Evolutionary conservation across 441 rosid genomes (phyloP).

Genomic region (Brassica balearica): DNA sequence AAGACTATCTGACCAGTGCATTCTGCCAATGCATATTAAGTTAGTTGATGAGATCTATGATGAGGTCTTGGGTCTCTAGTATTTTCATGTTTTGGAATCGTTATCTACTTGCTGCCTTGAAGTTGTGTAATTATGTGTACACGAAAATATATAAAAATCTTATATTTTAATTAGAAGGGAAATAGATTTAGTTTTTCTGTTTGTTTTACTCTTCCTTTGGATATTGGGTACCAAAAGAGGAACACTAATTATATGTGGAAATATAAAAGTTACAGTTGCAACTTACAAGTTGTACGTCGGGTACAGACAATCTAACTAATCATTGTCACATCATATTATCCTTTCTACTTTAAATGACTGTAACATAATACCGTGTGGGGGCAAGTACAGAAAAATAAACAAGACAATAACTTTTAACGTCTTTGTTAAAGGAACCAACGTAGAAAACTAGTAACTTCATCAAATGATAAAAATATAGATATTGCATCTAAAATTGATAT

Average conservation of each 20-base stretch:
- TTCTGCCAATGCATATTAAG: too few species aligned
- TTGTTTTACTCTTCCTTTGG: neutral
- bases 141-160: neutral
- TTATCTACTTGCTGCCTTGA: too few species aligned
- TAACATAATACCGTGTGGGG: conserved; percentile 44
- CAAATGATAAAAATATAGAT: neutral
- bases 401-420: conserved; percentile 11
- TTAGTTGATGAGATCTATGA: too few species aligned
- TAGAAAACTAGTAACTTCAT: conserved; percentile 13
- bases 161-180: neutral
- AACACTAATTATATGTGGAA: neutral
- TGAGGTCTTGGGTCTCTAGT: too few species aligned
- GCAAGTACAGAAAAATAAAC: conserved; percentile 28
- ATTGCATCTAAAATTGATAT: neutral
- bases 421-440: conserved; percentile 1
- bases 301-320: conserved; percentile 36
- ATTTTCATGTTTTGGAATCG: too few species aligned
- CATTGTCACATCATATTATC: conserved; percentile 29
- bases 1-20: too few species aligned
- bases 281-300: conserved; percentile 32
- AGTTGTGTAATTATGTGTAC: too few species aligned
- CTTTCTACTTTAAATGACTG: conserved; percentile 19
- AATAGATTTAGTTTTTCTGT: neutral
- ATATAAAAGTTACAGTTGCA: conserved; percentile 15
- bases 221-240: neutral